Conservation (phyloP, 208 protist species). For the Vickermania spadyakhi region DNA sequence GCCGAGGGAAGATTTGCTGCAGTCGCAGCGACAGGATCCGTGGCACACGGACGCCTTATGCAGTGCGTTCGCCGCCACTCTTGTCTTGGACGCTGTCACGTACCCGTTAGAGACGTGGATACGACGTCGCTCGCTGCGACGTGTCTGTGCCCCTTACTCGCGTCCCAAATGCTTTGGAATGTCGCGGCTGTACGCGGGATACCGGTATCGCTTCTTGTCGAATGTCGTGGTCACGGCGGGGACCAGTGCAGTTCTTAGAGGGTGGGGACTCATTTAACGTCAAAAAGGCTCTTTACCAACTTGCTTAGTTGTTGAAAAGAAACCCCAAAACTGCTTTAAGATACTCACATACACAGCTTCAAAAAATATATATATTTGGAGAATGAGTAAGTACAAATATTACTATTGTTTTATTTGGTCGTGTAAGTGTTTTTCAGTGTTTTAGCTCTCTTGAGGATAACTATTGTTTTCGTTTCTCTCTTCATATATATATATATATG, state of each 20-base stretch:
- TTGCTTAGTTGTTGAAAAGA: too few relatives aligned
- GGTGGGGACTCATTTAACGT: too few relatives aligned
- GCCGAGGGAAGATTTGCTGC: conserved; percentile 36
- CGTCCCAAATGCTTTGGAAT: conserved; percentile 35
- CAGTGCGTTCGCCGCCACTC: conserved; percentile 42
- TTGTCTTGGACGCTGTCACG: conserved; percentile 24
- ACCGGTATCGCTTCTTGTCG: conserved; percentile 40
- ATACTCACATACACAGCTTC: too few relatives aligned
- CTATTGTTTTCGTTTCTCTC: too few relatives aligned
- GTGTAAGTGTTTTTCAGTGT: too few relatives aligned
- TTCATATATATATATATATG: too few relatives aligned
- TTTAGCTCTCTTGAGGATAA: too few relatives aligned
- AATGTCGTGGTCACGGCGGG: conserved; percentile 37
- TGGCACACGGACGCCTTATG: conserved; percentile 29
- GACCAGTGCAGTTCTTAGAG: conserved; percentile 20
- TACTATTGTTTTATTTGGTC: too few relatives aligned
- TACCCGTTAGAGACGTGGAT: conserved; percentile 30
- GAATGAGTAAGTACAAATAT: too few relatives aligned
- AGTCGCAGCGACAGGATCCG: conserved; percentile 21
- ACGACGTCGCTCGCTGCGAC: conserved; percentile 23
- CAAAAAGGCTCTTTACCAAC: too few relatives aligned
- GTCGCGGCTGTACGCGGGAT: conserved; percentile 39
- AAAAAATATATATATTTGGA: too few relatives aligned
- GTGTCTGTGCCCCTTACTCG: conserved; percentile 29
- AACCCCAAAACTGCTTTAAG: too few relatives aligned